Evolutionary conservation across 139 green algal genomes (phyloP).

Genomic region (Volvox africanus): DNA sequence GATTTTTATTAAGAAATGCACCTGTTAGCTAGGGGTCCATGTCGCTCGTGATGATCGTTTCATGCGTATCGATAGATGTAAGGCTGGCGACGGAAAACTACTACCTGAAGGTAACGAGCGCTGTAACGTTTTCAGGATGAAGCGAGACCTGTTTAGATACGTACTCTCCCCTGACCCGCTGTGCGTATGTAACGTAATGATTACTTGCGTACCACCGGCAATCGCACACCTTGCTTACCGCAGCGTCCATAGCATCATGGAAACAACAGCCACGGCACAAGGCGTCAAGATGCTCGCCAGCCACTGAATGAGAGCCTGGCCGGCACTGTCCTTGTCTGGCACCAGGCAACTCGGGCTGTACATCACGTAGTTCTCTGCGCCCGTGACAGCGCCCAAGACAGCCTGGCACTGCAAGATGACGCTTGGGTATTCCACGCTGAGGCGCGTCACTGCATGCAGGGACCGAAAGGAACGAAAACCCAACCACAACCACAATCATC

Average conservation of each 20-base stretch:
- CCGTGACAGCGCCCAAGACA: neutral
- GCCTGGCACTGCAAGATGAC: conserved; percentile 42
- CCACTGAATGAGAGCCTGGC: conserved; percentile 17
- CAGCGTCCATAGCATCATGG: conserved; percentile 1
- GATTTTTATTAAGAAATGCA: too few relatives aligned
- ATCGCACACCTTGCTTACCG: neutral
- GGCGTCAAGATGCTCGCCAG: neutral
- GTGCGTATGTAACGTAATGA: too few relatives aligned
- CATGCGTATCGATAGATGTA: too few relatives aligned
- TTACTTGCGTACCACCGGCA: too few relatives aligned
- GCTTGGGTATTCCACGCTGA: conserved; percentile 42
- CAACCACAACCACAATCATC: too few relatives aligned
- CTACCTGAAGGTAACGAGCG: too few relatives aligned
- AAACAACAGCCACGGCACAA: conserved; percentile 5
- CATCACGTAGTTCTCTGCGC: conserved; percentile 21
- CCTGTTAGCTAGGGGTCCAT: too few relatives aligned
- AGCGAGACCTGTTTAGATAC: too few relatives aligned
- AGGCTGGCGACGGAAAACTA: too few relatives aligned
- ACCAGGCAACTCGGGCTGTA: conserved; percentile 21
- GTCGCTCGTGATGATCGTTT: too few relatives aligned
- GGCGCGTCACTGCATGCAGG: conserved; percentile 16
- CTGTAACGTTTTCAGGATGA: too few relatives aligned
- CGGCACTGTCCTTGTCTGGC: neutral
- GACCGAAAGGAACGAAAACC: neutral
- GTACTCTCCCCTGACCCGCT: too few relatives aligned